Evolutionary conservation across 176 grass and related monocot genomes (phyloP), one percentile per base, ranked within the genome.

Genomic region (Carex pumila): DNA sequence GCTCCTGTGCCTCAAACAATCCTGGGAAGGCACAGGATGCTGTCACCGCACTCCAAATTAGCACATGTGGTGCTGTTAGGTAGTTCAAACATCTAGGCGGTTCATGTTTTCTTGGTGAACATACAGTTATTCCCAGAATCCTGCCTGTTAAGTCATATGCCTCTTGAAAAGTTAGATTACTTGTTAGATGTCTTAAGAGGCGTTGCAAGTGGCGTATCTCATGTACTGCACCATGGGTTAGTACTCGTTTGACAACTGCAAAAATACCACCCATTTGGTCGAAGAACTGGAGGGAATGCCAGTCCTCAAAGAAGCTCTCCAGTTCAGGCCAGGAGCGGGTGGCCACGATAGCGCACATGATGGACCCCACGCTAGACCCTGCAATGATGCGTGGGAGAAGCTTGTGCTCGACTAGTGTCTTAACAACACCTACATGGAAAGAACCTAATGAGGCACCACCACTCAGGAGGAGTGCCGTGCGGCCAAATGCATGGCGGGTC

Each of bases 91-190:
- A 94, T 81, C 94, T 85, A 54, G 92, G 92, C 18, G 94, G 92
- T 79, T 97, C 94, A 77, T 97, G 94, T 83, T 94, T 94, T 70
- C 94, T 88, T 34, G 94, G 85, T 69, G 94, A 97, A 67, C 94
- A 97, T 55, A 92, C 94, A 1, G 94, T 97, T 66, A 97, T 89
- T 74, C 92, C 88, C 61, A 97, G 91, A 80, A 97, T 83, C 61
- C 92, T 85, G 0, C 94, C 94, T 49, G 94, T 97, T 84, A 94
- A 92, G 87, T 97, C 92, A 82, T 97, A 97, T 60, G 94, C 94
- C 83, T 97, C 94, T 94, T 97, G 94, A 89, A 97, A 97, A 71
- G 94, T 97, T 83, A 97, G 88, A 85, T 97, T 97, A 81, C 85
- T 97, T 52, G 94, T 97, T 58, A 97, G 88, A 85, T 94, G 86